A percentile compares a stretch with the other conserved stretches of the same genome.
These are phyloP conservation scores for Saprolegnia diclina DNA, from an alignment of 352 stramenopile species.

Conservation along the genomic window DNA sequence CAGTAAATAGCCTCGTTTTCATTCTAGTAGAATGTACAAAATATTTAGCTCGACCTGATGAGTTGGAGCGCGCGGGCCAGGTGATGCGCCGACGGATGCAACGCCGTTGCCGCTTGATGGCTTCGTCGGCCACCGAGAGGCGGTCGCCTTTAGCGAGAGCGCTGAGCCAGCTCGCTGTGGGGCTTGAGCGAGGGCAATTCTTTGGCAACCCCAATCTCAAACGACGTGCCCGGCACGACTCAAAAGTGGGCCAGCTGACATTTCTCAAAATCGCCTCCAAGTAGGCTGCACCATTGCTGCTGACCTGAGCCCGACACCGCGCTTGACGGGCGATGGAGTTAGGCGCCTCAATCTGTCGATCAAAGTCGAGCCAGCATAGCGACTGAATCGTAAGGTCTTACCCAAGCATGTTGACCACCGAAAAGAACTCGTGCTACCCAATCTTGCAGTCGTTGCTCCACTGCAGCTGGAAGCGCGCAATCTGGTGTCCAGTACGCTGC, in stretches of 20 bases:
- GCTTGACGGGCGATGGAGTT: neutral
- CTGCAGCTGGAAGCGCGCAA: too few species aligned
- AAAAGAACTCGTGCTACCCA: too few species aligned
- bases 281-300: neutral
- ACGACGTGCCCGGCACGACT: neutral
- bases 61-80: too few species aligned
- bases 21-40: too few species aligned
- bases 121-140: conserved; percentile 5
- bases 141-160: neutral
- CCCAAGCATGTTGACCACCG: too few species aligned
- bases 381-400: too few species aligned
- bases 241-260: neutral
- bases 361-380: conserved; percentile 6
- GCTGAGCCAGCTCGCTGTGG: neutral
- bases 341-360: neutral
- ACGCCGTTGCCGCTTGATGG: neutral
- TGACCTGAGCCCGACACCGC: neutral
- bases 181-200: neutral
- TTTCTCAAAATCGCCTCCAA: neutral
- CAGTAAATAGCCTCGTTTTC: too few species aligned
- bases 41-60: too few species aligned
- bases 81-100: too few species aligned
- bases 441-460: too few species aligned
- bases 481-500: too few species aligned
- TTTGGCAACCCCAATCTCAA: neutral